Evolutionary conservation across 208 protist species (phyloP), one percentile per base, ranked within the genome.

Genomic region (Acanthamoeba healyi): DNA sequence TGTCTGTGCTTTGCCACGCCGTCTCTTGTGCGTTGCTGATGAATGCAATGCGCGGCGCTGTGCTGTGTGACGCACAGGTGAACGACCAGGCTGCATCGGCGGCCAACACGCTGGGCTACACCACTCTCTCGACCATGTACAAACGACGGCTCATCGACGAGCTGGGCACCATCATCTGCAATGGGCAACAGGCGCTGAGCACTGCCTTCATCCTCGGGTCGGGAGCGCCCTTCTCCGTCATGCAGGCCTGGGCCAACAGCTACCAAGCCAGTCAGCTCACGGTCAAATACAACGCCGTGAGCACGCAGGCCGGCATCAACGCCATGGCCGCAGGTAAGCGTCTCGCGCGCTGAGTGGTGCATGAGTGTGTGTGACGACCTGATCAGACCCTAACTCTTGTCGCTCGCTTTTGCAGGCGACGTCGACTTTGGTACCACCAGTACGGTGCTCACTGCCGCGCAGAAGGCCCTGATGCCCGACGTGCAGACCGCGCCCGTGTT

Each of bases 111-210:
- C 49, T 89, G 7, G 81, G 81, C 42, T 89, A 89, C 36, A 44
- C 40, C 38, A 65, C 81, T n/a, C 81, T 89, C 0, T 65, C 56
- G 2, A 65, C 29, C 5, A 56, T 65, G 51, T 89, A 89, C 46
- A 46, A 65, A 15, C 9, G 56, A 17, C 17, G n/a, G 40, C 40
- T 89, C 29, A 89, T 89, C 32, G 81, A 89, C 40, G 15, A 17
- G 32, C 81, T 89, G 32, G 81, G 81, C 46, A 65, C 81, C 56
- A 15, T 89, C 81, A 63, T 42, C 24, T 89, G 81, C 81, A 58
- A 89, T 15, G 49, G 49, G 1, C 5, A 26, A 1, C 46, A 46
- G 67, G 67, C 67, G 67, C 67, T 77, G 22, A 42, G 34, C 34
- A 77, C 67, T 6, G 67, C 67, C 67, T 77, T 77, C 67, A 77